Conservation (phyloP, 2,329 filamentous ascomycete species). For the Exophiala oligosperma region DNA sequence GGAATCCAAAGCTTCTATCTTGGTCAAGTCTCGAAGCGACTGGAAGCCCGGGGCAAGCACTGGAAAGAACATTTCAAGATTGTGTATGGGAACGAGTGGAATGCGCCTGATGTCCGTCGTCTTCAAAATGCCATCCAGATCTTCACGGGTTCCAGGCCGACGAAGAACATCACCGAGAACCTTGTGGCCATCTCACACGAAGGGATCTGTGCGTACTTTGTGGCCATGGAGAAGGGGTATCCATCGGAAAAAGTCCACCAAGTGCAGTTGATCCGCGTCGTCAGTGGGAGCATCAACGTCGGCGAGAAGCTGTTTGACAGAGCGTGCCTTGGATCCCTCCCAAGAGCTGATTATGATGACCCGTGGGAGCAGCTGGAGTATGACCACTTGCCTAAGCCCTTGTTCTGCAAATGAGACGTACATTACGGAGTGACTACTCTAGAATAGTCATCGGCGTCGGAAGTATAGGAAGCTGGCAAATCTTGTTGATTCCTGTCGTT, state of each 20-base stretch:
- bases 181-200: conserved; percentile 27
- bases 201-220: conserved; percentile 27
- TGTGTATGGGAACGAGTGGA: conserved; percentile 29
- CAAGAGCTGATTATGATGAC: conserved; percentile 15
- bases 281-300: conserved; percentile 23
- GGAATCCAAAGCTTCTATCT: conserved; percentile 27
- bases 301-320: conserved; percentile 24
- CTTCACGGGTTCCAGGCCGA: conserved; percentile 25
- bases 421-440: background rate
- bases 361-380: conserved; percentile 19
- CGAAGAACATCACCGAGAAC: conserved; percentile 22
- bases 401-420: conserved; percentile 14
- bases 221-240: conserved; percentile 19
- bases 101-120: conserved; percentile 25
- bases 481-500: background rate
- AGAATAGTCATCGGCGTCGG: background rate
- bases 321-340: conserved; percentile 10
- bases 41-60: conserved; percentile 22
- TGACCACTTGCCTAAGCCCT: conserved; percentile 15
- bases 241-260: conserved; percentile 10
- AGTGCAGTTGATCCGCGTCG: conserved; percentile 21
- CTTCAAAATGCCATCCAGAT: conserved; percentile 24
- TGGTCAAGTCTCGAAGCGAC: conserved; percentile 22
- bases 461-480: no score
- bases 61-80: conserved; percentile 23